Evolutionary conservation across 257 asterid genomes (phyloP).

Genomic region (Coffea canephora): DNA sequence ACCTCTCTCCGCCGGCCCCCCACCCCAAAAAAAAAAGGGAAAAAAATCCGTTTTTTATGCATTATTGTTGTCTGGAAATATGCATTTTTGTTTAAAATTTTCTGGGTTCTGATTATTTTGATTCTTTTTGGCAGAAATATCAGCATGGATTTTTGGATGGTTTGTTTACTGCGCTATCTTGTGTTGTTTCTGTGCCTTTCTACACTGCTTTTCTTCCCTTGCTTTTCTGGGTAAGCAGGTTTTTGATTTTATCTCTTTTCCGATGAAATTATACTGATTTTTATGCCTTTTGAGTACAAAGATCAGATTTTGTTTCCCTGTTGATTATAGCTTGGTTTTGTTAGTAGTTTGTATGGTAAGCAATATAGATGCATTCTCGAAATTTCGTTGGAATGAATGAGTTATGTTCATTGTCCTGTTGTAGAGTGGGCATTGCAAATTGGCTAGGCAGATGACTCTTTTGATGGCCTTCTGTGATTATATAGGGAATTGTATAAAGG

Average conservation of each 20-base stretch:
- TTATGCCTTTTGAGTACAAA: not conserved
- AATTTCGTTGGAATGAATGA: not conserved
- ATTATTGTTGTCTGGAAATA: not conserved
- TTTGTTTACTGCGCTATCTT: constrained; percentile 73
- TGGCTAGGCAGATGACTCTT: constrained; percentile 96
- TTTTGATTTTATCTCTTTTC: constrained; percentile 4
- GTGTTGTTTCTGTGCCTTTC: constrained; percentile 94
- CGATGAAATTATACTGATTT: not conserved
- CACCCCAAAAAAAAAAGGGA: too few relatives aligned
- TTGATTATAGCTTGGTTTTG: not conserved
- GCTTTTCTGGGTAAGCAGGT: constrained; percentile 78
- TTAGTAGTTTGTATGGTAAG: too few relatives aligned
- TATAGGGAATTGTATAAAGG: constrained; percentile 75
- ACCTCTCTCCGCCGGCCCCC: too few relatives aligned
- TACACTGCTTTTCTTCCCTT: constrained; percentile 92
- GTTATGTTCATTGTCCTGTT: constrained; percentile 21
- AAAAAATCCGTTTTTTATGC: not conserved
- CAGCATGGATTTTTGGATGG: constrained; percentile 64
- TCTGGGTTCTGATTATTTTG: not conserved
- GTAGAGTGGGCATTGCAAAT: constrained; percentile 89
- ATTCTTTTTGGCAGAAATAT: constrained; percentile 58
- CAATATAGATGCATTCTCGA: not conserved
- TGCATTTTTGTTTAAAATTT: not conserved
- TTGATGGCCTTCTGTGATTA: constrained; percentile 90
- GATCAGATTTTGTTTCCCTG: not conserved